Base-by-base conservation (phyloP, 2,329 filamentous ascomycete species). In the Sarocladium oryzae region DNA sequence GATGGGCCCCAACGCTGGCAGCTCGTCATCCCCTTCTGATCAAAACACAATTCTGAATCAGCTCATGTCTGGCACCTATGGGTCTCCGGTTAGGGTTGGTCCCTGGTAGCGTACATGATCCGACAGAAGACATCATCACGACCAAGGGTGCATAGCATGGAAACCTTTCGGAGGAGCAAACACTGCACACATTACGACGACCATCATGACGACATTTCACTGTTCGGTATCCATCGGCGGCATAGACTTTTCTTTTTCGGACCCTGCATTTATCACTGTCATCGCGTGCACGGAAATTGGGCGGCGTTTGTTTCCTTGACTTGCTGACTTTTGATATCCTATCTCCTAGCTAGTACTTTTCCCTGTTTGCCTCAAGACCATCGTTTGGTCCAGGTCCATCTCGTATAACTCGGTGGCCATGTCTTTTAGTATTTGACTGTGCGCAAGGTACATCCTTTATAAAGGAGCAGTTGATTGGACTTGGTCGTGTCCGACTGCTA, bases 31-130 rank as follows among this genome's bases (percentile, higher is more conserved):
- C n/a, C 15, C 63, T 28, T 63, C 69, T 20, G 76, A 81, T 36
- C 70, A 74, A 38, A 72, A 72, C 57, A 85, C 81, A 10, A 82
- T 85, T 41, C 69, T 82, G 26, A 79, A 81, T 61, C 80, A 85
- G 63, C 69, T 85, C 26, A 72, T 85, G 58, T 80, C 76, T 54
- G 80, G 80, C 40, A 74, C 75, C 3, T 85, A 81, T 55, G 76
- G 78, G 30, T 70, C 79, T 23, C 74, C 81, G 8, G 81, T 85
- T 23, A 71, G 75, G 49, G 81, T 85, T 53, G 82, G 82, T n/a
- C 78, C 77, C 13, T 84, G 76, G 76, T 83, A 77, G 56, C 37
- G 15, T n/a, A 18, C 23, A 23, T 18, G 26, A 30, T 48, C 40
- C 21, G 24, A 23, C 7, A 49, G 11, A 37, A 16, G 32, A 41